Base-by-base conservation (phyloP, 805 yeast species). In the Pichia exigua region DNA sequence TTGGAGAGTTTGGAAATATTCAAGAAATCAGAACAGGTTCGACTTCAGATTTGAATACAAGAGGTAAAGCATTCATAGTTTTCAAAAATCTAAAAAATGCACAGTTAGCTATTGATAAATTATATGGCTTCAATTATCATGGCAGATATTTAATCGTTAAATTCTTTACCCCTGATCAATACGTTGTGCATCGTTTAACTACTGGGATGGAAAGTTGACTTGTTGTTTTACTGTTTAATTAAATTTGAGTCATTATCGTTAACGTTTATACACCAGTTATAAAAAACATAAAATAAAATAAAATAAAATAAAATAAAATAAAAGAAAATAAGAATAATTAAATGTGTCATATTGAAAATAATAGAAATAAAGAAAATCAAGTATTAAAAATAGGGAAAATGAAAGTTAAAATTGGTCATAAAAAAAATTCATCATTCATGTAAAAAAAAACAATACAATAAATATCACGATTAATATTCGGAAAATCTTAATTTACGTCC, bases 401-500 rank as follows among this genome's bases (percentile, higher is more conserved):
- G 28, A n/a, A 38, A 38, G 22, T 4, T 39, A 18, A 17, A 39
- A n/a, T 17, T 3, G 11, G n/a, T n/a, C n/a, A 7, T 40, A 26
- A 38, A 18, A 28, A 38, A 18, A 18, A n/a, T n/a, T 38, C 41
- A 38, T n/a, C n/a, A 18, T 6, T 8, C 21, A 22, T 21, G 10
- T 35, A 39, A 24, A 42, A 17, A 28, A 12, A 28, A 39, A 21
- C 20, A 13, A 35, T 18, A 20, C 32, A 6, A 26, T 32, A 24
- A 20, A 21, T 9, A 28, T 18, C 27, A 15, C 18, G 17, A 30
- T 26, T 65, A 83, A 57, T 82, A 82, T 61, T 83, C 88, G 2
- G 85, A 77, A 46, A 83, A 70, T 53, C 87, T 66, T 55, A 83
- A 65, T 65, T 83, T 83, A 61, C 82, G 76, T 44, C 85, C 87